Conservation (phyloP, 2,329 filamentous ascomycete species). For the Pseudomassariella vexata region DNA sequence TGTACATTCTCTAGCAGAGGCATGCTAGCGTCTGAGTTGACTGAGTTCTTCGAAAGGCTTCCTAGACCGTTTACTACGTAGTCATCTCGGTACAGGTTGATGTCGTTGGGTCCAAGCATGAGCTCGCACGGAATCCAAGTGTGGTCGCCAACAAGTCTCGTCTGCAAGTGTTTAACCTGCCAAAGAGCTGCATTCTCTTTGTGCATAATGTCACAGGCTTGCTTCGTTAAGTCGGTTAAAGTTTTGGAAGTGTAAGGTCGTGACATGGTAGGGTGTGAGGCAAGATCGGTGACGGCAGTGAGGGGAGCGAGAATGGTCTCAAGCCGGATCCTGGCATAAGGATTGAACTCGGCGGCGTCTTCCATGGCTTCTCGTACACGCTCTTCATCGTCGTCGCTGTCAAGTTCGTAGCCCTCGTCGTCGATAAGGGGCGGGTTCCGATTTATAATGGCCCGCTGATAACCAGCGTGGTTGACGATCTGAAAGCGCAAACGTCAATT, state of each 20-base stretch:
- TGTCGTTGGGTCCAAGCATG: slow-evolving; percentile 51
- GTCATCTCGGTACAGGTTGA: slow-evolving; percentile 47
- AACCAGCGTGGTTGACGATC: slow-evolving; percentile 69
- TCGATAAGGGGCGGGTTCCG: slow-evolving; percentile 69
- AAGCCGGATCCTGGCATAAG: slow-evolving; percentile 65
- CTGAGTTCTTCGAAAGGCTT: slow-evolving; percentile 15
- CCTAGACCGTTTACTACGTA: slow-evolving; percentile 18
- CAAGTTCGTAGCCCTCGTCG: slow-evolving; percentile 72
- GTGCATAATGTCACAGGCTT: slow-evolving; percentile 66
- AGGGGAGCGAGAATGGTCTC: slow-evolving; percentile 71
- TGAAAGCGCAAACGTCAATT: too few relatives aligned
- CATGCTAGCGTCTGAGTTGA: slow-evolving; percentile 15
- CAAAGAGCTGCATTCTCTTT: slow-evolving; percentile 69
- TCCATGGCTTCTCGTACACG: slow-evolving; percentile 54
- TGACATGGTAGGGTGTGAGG: slow-evolving; percentile 68
- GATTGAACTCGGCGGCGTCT: slow-evolving; percentile 63
- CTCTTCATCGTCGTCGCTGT: slow-evolving; percentile 65
- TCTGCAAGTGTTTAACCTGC: slow-evolving; percentile 69
- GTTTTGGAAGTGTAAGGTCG: slow-evolving; percentile 70
- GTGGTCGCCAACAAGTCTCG: slow-evolving; percentile 68
- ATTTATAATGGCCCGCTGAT: slow-evolving; percentile 66
- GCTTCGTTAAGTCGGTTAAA: slow-evolving; percentile 62
- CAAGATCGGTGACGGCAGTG: slow-evolving; percentile 67
- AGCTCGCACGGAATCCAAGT: slow-evolving; percentile 58
- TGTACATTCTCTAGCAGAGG: slow-evolving; percentile 14